A percentile compares a stretch with the other conserved stretches of the same genome.
phyloP scores from a whole-genome alignment of 495 filamentous ascomycete genomes.

The Diplogelasinospora grovesii region DNA sequence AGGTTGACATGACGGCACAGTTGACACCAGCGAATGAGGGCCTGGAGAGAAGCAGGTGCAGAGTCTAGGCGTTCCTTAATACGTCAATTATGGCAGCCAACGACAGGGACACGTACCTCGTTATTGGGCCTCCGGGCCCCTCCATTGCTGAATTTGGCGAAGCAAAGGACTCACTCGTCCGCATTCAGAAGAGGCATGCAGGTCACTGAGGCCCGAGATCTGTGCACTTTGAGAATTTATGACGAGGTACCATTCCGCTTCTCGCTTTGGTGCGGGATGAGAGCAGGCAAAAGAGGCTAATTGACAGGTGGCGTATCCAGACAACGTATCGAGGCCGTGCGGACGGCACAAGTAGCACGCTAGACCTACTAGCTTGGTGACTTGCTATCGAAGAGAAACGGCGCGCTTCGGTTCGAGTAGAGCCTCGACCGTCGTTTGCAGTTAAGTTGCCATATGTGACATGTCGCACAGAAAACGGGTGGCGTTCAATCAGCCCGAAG shows the following conservation, averaged over 20 bases:
- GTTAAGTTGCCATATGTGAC: too few relatives aligned
- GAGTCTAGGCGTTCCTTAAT: slow-evolving; percentile 15
- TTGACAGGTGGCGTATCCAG: too few relatives aligned
- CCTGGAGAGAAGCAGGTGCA: slow-evolving; percentile 8
- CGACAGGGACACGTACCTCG: slow-evolving; percentile 3
- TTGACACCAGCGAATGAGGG: slow-evolving; percentile 16
- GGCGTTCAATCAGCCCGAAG: slow-evolving; percentile 13
- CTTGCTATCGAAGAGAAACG: too few relatives aligned
- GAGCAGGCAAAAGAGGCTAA: slow-evolving; percentile 1
- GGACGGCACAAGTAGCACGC: background rate
- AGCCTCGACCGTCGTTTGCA: too few relatives aligned
- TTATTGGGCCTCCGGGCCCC: slow-evolving; percentile 14
- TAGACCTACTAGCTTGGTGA: too few relatives aligned
- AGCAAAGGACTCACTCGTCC: slow-evolving; percentile 7
- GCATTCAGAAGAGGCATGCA: slow-evolving; percentile 7
- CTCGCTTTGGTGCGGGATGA: background rate
- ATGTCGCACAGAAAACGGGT: slow-evolving; percentile 5
- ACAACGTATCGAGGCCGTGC: background rate
- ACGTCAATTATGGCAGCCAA: slow-evolving; percentile 12
- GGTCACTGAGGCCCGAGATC: background rate
- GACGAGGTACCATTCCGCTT: too few relatives aligned
- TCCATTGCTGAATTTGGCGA: slow-evolving; percentile 14
- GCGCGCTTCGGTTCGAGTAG: too few relatives aligned
- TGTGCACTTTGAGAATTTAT: too few relatives aligned
- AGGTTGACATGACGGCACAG: slow-evolving; percentile 15